Conservation (phyloP, 2,329 filamentous ascomycete species). For the Hymenotorrendiella dingleyae region DNA sequence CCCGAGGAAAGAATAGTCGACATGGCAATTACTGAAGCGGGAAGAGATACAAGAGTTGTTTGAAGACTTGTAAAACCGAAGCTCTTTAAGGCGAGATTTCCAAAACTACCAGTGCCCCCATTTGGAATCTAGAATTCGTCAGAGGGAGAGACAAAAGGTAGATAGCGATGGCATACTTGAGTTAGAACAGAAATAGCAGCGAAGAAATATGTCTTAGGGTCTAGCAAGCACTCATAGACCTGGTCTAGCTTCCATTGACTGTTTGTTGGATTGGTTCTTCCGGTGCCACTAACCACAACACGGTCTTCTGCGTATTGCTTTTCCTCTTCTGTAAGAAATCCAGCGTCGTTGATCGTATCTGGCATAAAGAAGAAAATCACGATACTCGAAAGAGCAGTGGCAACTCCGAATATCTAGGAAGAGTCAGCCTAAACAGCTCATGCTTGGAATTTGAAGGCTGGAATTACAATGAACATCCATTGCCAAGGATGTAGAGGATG, state of each 20-base stretch:
- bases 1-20: conserved; percentile 18
- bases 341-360: conserved; percentile 47
- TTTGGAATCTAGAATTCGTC: conserved; percentile 49
- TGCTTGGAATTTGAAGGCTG: neutral
- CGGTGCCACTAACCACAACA: conserved; percentile 45
- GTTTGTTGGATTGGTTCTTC: conserved; percentile 40
- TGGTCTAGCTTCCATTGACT: conserved; percentile 45
- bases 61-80: conserved; percentile 32
- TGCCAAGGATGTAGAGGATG: conserved; percentile 44
- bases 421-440: conserved; percentile 1
- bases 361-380: conserved; percentile 44
- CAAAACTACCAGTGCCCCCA: conserved; percentile 54
- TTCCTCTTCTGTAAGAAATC: conserved; percentile 51
- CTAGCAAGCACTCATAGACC: conserved; percentile 45
- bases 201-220: conserved; percentile 53
- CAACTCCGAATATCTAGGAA: conserved; percentile 39
- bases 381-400: conserved; percentile 42
- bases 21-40: conserved; percentile 19
- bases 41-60: conserved; percentile 26
- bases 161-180: conserved; percentile 30
- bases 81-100: conserved; percentile 38
- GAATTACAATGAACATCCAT: conserved; percentile 45
- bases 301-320: conserved; percentile 39
- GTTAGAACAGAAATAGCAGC: conserved; percentile 46
- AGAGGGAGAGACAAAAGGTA: no score